phyloP scores from a whole-genome alignment of 768 basidiomycete genomes.

The Amanita pallidorosea region DNA sequence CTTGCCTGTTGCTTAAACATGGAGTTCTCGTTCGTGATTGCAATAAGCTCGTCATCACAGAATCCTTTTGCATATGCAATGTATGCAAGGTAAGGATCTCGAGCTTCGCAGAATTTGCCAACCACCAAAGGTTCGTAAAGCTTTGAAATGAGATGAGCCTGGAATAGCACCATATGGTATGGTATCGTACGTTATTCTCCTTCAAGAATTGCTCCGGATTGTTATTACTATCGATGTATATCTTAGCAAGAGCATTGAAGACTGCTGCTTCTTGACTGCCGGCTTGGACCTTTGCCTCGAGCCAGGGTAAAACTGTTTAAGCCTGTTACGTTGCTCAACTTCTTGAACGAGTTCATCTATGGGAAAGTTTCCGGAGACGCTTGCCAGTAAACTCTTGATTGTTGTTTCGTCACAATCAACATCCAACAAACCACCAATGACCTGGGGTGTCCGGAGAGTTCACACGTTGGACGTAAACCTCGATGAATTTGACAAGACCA shows the following conservation, averaged over 20 bases:
- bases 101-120: conserved; percentile 98
- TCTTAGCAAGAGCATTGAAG: conserved; percentile 97
- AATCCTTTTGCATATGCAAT: conserved; percentile 99
- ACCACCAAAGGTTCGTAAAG: conserved; percentile 95
- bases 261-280: conserved; percentile 90
- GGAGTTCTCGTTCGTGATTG: conserved; percentile 96
- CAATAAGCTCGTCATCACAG: conserved; percentile 95
- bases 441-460: conserved; percentile 98
- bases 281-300: conserved; percentile 86
- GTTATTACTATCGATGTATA: conserved; percentile 97
- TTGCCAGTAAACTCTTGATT: conserved; percentile 89
- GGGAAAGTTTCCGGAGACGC: conserved; percentile 94
- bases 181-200: conserved; percentile 81
- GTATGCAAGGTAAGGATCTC: conserved; percentile 97
- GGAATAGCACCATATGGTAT: neutral
- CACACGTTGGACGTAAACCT: conserved; percentile 98
- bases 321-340: conserved; percentile 90
- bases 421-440: conserved; percentile 91
- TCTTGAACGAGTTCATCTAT: conserved; percentile 97
- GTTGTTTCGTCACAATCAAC: conserved; percentile 96
- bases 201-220: conserved; percentile 97
- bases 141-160: conserved; percentile 27
- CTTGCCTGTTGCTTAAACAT: conserved; percentile 99
- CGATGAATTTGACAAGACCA: conserved; percentile 92
- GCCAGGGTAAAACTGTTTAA: conserved; percentile 95